A percentile compares a stretch with the other conserved stretches of the same genome.
phyloP scores from a whole-genome alignment of 805 yeast species.

The Starmerella lactis-condensi region DNA sequence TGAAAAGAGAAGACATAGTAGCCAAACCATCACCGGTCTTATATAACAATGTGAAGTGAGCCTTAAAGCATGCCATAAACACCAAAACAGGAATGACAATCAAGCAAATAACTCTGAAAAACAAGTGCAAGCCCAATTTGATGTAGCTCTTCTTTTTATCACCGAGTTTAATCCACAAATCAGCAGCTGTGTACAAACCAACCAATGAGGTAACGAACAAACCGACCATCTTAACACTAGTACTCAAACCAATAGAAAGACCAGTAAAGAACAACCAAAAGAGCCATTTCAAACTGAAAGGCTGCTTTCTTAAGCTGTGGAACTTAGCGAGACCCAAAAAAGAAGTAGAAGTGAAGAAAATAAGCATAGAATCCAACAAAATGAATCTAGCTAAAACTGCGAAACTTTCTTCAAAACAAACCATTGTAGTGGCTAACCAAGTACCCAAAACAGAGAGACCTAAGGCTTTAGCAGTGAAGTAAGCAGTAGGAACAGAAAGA shows the following conservation, averaged over 20 bases:
- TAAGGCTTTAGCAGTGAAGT: constrained; percentile 68
- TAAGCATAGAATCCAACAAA: constrained; percentile 74
- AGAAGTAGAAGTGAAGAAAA: constrained; percentile 65
- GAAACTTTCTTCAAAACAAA: constrained; percentile 56
- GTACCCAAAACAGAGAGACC: constrained; percentile 56
- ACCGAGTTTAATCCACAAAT: constrained; percentile 63
- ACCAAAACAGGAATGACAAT: constrained; percentile 64
- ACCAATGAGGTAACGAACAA: constrained; percentile 73
- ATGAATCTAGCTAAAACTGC: constrained; percentile 81
- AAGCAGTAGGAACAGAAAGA: constrained; percentile 65
- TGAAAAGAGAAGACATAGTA: constrained; percentile 90
- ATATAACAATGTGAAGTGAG: constrained; percentile 65
- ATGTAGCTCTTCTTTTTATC: constrained; percentile 53
- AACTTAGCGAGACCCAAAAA: constrained; percentile 64
- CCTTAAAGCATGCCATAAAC: constrained; percentile 76
- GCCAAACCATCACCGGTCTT: constrained; percentile 92
- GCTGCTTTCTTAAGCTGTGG: constrained; percentile 43
- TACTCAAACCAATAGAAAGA: constrained; percentile 68
- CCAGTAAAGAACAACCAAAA: constrained; percentile 76
- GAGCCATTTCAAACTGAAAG: constrained; percentile 69
- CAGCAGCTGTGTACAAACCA: constrained; percentile 70
- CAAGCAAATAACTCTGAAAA: constrained; percentile 52
- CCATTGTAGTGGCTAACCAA: constrained; percentile 42
- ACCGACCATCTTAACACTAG: constrained; percentile 92
- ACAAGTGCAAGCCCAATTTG: constrained; percentile 47